Evolutionary conservation across 2,329 filamentous ascomycete species (phyloP).

Genomic region (Aspergillus pseudoviridinutans): DNA sequence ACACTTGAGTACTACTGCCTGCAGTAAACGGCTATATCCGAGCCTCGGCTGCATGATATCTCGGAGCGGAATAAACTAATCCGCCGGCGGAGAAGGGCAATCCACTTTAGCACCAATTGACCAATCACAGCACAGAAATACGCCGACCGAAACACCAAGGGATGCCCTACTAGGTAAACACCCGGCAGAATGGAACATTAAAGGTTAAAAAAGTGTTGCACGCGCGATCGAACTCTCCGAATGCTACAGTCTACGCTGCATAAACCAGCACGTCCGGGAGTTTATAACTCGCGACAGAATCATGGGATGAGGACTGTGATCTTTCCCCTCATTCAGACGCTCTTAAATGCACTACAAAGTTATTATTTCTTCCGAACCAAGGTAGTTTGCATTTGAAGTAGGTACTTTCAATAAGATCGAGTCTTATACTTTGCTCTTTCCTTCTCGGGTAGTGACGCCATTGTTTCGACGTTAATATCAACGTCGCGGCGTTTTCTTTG

Average conservation of each 20-base stretch:
- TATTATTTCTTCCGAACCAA: not conserved
- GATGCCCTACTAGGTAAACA: not conserved
- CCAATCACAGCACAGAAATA: not conserved
- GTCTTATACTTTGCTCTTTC: not conserved
- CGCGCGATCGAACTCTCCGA: constrained; percentile 9
- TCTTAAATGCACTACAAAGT: not conserved
- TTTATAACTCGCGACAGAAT: constrained; percentile 9
- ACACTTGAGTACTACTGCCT: not conserved
- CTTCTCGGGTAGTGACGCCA: constrained; percentile 17
- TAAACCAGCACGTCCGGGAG: constrained; percentile 36
- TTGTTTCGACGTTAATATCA: not conserved
- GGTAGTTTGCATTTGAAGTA: not conserved
- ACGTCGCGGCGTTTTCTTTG: not conserved
- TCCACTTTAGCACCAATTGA: not conserved
- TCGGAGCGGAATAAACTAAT: constrained; percentile 9
- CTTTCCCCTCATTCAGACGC: not conserved
- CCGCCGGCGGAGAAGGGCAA: constrained; percentile 5
- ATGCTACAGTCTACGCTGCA: constrained; percentile 43
- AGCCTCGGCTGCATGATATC: constrained; percentile 12
- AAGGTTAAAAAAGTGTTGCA: not conserved
- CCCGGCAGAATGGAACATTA: constrained; percentile 12
- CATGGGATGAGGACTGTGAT: not conserved
- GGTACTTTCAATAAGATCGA: not conserved
- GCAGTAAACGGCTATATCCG: not conserved
- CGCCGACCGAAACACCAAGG: not conserved